Conservation (phyloP, 2,329 filamentous ascomycete species). For the Trichophyton schoenleinii region DNA sequence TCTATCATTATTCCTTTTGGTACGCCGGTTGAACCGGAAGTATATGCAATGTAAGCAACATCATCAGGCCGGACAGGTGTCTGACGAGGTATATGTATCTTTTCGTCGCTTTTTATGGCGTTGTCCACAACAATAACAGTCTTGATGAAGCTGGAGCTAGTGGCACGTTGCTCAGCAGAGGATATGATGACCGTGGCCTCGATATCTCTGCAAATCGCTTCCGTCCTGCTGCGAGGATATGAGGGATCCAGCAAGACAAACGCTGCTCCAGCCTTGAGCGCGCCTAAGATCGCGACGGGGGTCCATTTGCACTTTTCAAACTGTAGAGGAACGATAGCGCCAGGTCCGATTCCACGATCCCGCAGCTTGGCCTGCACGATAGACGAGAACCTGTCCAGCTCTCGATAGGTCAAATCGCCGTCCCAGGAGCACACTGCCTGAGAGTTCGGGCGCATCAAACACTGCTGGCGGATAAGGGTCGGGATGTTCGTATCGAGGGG, state of each 20-base stretch:
- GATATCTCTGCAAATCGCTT: not conserved
- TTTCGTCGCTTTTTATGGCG: not conserved
- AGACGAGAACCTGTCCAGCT: constrained; percentile 15
- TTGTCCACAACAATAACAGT: not conserved
- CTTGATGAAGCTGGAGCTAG: not conserved
- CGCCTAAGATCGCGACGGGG: constrained; percentile 10
- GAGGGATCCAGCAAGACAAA: constrained; percentile 12
- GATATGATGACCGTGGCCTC: not conserved
- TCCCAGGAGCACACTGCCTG: constrained; percentile 17
- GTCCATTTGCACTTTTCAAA: constrained; percentile 15
- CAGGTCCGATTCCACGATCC: constrained; percentile 15
- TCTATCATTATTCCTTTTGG: constrained; percentile 47
- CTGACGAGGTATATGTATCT: not conserved
- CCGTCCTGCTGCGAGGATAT: constrained; percentile 7
- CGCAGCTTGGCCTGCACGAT: constrained; percentile 5
- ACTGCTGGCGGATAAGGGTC: constrained; percentile 12
- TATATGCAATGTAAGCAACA: constrained; percentile 35
- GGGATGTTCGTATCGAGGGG: constrained; percentile 11
- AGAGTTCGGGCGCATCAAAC: constrained; percentile 8
- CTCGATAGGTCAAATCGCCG: constrained; percentile 11
- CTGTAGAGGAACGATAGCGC: constrained; percentile 9
- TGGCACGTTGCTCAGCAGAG: not conserved
- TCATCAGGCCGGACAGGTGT: not conserved
- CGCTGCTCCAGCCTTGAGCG: constrained; percentile 13
- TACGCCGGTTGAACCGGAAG: constrained; percentile 38